Conservation (phyloP, 257 asterid genomes). For the Verbascum thapsus region DNA sequence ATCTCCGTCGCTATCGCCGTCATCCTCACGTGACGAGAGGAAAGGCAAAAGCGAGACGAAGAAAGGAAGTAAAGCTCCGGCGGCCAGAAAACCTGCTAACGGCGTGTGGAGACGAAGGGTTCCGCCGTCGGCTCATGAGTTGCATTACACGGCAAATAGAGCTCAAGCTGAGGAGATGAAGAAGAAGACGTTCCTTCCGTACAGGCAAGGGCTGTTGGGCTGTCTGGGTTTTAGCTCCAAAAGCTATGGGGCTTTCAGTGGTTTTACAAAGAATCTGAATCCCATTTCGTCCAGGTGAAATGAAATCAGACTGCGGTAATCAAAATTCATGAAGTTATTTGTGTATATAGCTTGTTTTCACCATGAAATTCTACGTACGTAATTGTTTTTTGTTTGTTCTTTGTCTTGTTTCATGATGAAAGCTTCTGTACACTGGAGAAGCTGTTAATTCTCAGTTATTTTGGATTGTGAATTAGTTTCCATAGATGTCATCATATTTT, state of each 20-base stretch:
- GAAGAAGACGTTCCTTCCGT: slow-evolving; percentile 93
- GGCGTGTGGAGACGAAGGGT: slow-evolving; percentile 50
- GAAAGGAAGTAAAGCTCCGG: slow-evolving; percentile 32
- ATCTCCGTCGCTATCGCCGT: slow-evolving; percentile 43
- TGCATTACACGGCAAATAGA: slow-evolving; percentile 81
- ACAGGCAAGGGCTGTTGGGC: slow-evolving; percentile 83
- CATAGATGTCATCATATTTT: slow-evolving; percentile 17
- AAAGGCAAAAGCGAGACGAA: slow-evolving; percentile 29
- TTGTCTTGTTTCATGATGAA: not conserved
- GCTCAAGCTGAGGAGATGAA: slow-evolving; percentile 99
- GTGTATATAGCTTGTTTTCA: slow-evolving; percentile 26
- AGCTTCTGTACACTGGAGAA: slow-evolving; percentile 28
- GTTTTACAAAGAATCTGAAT: slow-evolving; percentile 75
- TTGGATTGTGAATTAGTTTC: slow-evolving; percentile 10
- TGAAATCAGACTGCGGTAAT: slow-evolving; percentile 1
- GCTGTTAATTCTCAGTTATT: slow-evolving; percentile 19
- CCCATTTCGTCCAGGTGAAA: slow-evolving; percentile 83
- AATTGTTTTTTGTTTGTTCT: not conserved
- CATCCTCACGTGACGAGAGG: slow-evolving; percentile 51
- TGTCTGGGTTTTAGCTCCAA: slow-evolving; percentile 93
- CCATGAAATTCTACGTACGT: too few species aligned
- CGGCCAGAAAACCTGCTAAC: slow-evolving; percentile 45
- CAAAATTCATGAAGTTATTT: slow-evolving; percentile 1
- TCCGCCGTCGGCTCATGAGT: slow-evolving; percentile 81
- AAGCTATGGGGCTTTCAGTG: slow-evolving; percentile 87